phyloP scores from a whole-genome alignment of 306 rosid species.

The Fagus crenata region DNA sequence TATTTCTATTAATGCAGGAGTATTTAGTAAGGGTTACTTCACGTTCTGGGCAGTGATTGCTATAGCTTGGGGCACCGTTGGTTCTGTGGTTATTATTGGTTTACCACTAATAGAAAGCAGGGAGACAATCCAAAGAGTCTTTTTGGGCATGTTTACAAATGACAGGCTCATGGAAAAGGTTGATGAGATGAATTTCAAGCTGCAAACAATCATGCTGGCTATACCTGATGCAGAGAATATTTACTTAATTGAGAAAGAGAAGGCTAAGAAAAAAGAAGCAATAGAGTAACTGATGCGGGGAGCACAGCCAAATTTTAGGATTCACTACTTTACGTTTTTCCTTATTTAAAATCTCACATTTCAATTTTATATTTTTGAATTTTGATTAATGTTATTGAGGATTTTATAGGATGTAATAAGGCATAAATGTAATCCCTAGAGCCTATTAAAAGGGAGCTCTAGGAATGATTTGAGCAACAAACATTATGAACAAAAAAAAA shows the following conservation, averaged over 20 bases:
- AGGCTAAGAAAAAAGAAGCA: constrained; percentile 48
- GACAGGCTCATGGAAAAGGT: constrained; percentile 72
- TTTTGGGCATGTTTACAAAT: constrained; percentile 72
- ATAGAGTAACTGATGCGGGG: constrained; percentile 7
- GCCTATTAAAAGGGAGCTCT: too few species aligned
- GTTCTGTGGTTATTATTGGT: constrained; percentile 68
- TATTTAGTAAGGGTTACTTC: constrained; percentile 66
- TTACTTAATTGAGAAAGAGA: constrained; percentile 70
- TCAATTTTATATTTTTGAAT: too few species aligned
- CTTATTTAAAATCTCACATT: too few species aligned
- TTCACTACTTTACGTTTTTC: too few species aligned
- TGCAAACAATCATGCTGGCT: constrained; percentile 60
- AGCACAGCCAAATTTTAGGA: too few species aligned
- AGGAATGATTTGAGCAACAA: too few species aligned
- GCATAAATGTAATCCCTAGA: too few species aligned
- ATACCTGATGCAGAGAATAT: constrained; percentile 76
- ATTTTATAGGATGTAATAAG: too few species aligned
- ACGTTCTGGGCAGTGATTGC: constrained; percentile 87
- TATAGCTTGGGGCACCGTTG: constrained; percentile 85
- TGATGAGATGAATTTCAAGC: constrained; percentile 67
- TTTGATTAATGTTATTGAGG: too few species aligned
- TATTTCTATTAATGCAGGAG: constrained; percentile 50
- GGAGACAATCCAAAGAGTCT: constrained; percentile 59
- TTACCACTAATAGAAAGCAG: constrained; percentile 74
- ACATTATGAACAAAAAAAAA: too few species aligned